Evolutionary conservation across 176 grass and related monocot species (phyloP), one percentile per base, ranked within the genome.

Genomic region (Avena atlantica): DNA sequence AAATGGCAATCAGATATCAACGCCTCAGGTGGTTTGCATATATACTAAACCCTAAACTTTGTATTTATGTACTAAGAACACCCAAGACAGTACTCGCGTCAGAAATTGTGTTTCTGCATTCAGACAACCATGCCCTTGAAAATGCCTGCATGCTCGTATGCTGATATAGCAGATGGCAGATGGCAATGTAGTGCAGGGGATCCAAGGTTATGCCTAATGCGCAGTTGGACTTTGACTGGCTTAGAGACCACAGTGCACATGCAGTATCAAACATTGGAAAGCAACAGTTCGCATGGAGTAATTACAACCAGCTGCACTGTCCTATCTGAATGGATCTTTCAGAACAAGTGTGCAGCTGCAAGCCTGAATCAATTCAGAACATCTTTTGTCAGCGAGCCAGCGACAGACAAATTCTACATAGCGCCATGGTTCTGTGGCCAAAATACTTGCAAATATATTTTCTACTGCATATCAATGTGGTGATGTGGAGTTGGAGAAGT

Each of bases 141-240:
- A 40, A 82, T 75, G 24, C 40, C 24, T 84, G 70, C 16, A 74
- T 25, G n/a, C 37, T 84, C 58, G 37, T 40, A 51, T 50, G 72
- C 21, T 23, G 12, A 74, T 49, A 2, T 25, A 25, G 25, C 25
- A 25, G 25, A 25, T 25, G 25, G 44, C n/a, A 74, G 44, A 50
- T 23, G 72, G 6, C 72, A 9, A 75, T 51, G 20, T 64, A 84
- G 81, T 57, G 20, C 74, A 84, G 81, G 57, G 58, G 34, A 48
- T 81, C 59, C 51, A 81, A 60, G 73, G 69, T 17, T 19, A 78
- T 48, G 72, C 31, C 44, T 62, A 70, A 27, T 60, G 13, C 29
- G 61, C 11, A 65, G 36, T 36, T 79, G 84, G 72, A 57, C 53
- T 72, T 62, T 56, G 63, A 76, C 65, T 24, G 45, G 21, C 9